These are phyloP conservation scores for Globisporangium solare DNA, from an alignment of 352 stramenopile species.

Conservation along the genomic window DNA sequence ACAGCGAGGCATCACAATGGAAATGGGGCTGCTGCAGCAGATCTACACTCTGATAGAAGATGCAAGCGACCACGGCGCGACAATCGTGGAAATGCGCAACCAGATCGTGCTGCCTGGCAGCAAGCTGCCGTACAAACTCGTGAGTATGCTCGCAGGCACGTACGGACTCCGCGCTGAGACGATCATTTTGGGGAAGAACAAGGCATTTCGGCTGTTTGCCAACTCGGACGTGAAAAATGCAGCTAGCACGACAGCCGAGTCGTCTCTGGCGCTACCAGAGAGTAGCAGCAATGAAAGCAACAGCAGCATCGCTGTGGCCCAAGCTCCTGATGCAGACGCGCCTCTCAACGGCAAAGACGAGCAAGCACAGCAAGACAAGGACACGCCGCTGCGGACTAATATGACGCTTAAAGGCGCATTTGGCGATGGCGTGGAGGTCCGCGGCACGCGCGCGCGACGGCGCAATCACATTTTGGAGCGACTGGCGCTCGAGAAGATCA, in stretches of 20 bases:
- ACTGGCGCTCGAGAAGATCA: conserved; percentile 64
- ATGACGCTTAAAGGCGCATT: conserved; percentile 57
- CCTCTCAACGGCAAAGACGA: neutral
- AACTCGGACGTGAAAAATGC: neutral
- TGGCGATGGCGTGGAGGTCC: conserved; percentile 37
- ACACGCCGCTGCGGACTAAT: conserved; percentile 41
- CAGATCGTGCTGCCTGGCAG: conserved; percentile 63
- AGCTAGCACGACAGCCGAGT: no score
- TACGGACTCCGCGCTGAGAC: conserved; percentile 72
- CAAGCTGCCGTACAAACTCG: conserved; percentile 76
- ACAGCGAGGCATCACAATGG: conserved; percentile 46
- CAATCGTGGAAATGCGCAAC: conserved; percentile 73
- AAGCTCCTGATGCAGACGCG: neutral
- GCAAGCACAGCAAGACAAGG: neutral
- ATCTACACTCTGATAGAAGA: conserved; percentile 75
- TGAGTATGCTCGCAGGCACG: conserved; percentile 56
- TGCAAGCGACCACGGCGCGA: conserved; percentile 51
- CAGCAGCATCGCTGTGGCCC: neutral
- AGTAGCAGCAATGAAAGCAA: neutral
- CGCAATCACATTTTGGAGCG: conserved; percentile 60
- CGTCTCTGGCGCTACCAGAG: no score
- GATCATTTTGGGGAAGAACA: conserved; percentile 80
- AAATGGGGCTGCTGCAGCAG: conserved; percentile 59
- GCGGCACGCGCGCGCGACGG: conserved; percentile 53
- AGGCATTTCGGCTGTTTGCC: conserved; percentile 68